These are phyloP conservation scores for Ciborinia camelliae DNA, from an alignment of 2,329 filamentous ascomycete species.

Conservation along the genomic window DNA sequence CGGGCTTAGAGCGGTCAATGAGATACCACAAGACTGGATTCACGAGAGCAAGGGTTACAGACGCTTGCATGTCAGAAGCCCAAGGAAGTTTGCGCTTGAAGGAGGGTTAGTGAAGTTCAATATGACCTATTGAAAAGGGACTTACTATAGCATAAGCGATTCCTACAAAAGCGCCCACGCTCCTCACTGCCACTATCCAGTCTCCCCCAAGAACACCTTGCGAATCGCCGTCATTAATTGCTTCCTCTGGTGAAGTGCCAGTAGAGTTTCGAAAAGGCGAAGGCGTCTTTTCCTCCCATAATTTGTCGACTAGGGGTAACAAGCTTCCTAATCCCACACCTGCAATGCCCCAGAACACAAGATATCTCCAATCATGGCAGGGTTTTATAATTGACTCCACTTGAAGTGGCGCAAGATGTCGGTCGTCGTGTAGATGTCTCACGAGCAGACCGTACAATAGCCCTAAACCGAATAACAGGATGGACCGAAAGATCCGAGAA, in stretches of 20 bases:
- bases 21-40: slow-evolving; percentile 97
- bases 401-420: slow-evolving; percentile 60
- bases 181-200: slow-evolving; percentile 71
- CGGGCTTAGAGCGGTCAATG: slow-evolving; percentile 83
- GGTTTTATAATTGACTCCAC: slow-evolving; percentile 44
- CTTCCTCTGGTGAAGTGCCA: slow-evolving; percentile 23
- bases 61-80: slow-evolving; percentile 92
- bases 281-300: slow-evolving; percentile 56
- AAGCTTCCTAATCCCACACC: slow-evolving; percentile 75
- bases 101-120: slow-evolving; percentile 22
- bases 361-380: slow-evolving; percentile 59
- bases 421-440: slow-evolving; percentile 70
- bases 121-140: slow-evolving; percentile 29
- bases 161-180: slow-evolving; percentile 68
- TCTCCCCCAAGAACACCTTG: slow-evolving; percentile 51
- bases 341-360: slow-evolving; percentile 76
- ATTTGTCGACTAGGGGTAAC: slow-evolving; percentile 77
- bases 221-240: slow-evolving; percentile 26
- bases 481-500: slow-evolving; percentile 56
- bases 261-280: background rate
- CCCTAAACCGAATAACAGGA: slow-evolving; percentile 73
- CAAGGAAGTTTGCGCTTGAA: slow-evolving; percentile 80
- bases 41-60: slow-evolving; percentile 80
- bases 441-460: slow-evolving; percentile 80
- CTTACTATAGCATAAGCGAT: slow-evolving; percentile 81